phyloP scores from a whole-genome alignment of 805 yeast species.

The Myxozyma sirexii region DNA sequence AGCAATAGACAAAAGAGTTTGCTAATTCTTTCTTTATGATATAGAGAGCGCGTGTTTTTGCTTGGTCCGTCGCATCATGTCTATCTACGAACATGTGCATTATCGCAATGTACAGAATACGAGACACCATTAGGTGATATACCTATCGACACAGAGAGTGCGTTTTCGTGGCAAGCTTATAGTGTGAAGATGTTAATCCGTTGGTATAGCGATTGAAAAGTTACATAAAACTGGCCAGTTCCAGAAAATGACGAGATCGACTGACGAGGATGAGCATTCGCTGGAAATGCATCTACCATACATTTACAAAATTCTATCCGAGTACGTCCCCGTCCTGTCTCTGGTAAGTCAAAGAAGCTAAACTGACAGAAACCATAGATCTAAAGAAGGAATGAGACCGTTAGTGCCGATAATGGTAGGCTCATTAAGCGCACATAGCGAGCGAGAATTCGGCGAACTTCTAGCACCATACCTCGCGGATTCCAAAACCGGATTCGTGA shows the following conservation, averaged over 20 bases:
- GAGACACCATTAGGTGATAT: constrained; percentile 84
- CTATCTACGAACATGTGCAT: constrained; percentile 65
- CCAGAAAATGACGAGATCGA: constrained; percentile 56
- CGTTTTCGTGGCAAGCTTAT: constrained; percentile 8
- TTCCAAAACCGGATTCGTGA: constrained; percentile 65
- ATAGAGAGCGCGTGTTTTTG: constrained; percentile 65
- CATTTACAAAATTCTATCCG: constrained; percentile 53
- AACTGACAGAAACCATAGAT: constrained; percentile 1
- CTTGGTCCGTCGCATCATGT: constrained; percentile 94
- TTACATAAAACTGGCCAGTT: constrained; percentile 49
- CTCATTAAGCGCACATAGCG: constrained; percentile 53
- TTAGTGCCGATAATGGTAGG: constrained; percentile 84
- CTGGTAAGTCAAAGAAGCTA: background rate
- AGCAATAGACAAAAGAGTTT: too few relatives aligned
- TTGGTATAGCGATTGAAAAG: constrained; percentile 22
- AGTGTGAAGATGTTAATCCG: background rate
- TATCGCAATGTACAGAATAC: constrained; percentile 56
- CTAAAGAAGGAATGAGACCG: constrained; percentile 26
- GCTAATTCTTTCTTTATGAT: too few relatives aligned
- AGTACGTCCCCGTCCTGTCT: constrained; percentile 8
- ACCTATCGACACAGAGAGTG: constrained; percentile 58
- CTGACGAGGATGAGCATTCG: constrained; percentile 86
- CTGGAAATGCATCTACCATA: constrained; percentile 94
- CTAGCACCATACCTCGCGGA: constrained; percentile 59
- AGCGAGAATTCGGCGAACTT: constrained; percentile 50